A percentile compares a stretch with the other conserved stretches of the same genome.
Evolutionary conservation across 495 filamentous ascomycete genomes (phyloP).

Genomic region (Glonium stellatum): DNA sequence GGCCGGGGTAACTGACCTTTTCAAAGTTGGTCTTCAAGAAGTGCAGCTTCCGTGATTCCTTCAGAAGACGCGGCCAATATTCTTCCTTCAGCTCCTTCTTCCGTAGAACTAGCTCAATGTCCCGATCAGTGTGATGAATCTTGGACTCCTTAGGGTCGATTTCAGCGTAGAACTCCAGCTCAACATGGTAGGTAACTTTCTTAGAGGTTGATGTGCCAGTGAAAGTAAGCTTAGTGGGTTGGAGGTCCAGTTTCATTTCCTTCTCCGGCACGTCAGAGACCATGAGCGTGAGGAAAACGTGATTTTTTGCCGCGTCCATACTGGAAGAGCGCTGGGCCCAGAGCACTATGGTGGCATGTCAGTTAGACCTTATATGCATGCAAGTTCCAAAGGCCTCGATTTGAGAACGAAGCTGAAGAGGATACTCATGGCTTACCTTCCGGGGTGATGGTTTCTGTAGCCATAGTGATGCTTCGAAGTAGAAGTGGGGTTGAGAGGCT

Average conservation of each 20-base stretch:
- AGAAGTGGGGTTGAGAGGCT: not conserved
- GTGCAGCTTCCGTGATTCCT: constrained; percentile 81
- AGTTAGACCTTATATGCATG: not conserved
- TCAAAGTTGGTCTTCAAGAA: constrained; percentile 99
- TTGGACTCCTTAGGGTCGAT: constrained; percentile 79
- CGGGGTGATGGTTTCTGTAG: constrained; percentile 28
- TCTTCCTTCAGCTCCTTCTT: constrained; percentile 92
- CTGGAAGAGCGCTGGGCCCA: constrained; percentile 94
- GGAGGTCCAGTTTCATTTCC: constrained; percentile 70
- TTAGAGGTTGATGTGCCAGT: constrained; percentile 74
- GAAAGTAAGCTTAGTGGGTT: constrained; percentile 71
- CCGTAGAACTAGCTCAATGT: constrained; percentile 79
- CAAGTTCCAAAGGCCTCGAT: not conserved
- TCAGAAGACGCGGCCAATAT: constrained; percentile 91
- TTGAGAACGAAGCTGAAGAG: not conserved
- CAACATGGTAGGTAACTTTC: constrained; percentile 70
- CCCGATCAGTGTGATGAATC: constrained; percentile 73
- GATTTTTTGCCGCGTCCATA: constrained; percentile 75
- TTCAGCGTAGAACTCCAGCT: constrained; percentile 84
- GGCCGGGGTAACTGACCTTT: constrained; percentile 54
- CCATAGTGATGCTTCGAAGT: constrained; percentile 13
- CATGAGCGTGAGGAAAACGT: constrained; percentile 84
- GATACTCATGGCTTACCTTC: constrained; percentile 34
- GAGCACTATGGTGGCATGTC: constrained; percentile 54
- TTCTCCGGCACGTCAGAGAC: constrained; percentile 67